phyloP scores from a whole-genome alignment of 257 asterid genomes.

The Solanum chilense region DNA sequence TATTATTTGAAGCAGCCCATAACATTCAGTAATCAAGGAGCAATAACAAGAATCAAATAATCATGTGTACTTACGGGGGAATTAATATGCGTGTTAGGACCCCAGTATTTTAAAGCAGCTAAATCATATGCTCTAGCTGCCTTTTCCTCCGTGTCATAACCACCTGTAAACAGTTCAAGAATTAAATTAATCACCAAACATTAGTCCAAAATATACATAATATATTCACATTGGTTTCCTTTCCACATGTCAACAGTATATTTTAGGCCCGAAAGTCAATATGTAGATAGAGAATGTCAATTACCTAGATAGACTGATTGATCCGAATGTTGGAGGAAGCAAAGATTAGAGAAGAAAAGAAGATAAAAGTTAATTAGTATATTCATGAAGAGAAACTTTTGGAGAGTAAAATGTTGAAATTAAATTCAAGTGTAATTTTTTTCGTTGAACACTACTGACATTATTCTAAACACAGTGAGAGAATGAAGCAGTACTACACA shows the following conservation, averaged over 20 bases:
- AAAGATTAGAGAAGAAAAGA: not conserved
- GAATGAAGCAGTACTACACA: not conserved
- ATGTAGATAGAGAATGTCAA: not conserved
- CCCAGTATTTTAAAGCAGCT: constrained; percentile 93
- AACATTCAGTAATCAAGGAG: not conserved
- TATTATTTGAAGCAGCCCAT: not conserved
- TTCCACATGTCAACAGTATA: not conserved
- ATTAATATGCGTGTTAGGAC: constrained; percentile 72
- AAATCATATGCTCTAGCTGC: constrained; percentile 90
- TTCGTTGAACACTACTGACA: not conserved
- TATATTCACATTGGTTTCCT: not conserved
- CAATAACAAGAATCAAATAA: not conserved
- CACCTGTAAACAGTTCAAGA: constrained; percentile 26
- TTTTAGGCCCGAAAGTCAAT: not conserved
- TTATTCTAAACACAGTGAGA: not conserved
- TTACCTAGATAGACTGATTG: constrained; percentile 62
- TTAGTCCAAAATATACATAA: not conserved
- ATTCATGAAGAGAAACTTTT: not conserved
- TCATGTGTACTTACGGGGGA: constrained; percentile 36
- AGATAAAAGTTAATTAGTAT: not conserved
- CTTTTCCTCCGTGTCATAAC: constrained; percentile 83
- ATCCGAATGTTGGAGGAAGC: not conserved
- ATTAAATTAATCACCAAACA: not conserved
- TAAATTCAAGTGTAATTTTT: not conserved
- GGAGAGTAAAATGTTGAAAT: not conserved